Conservation (phyloP, 352 stramenopile species). For the Phytophthora sp. region DNA sequence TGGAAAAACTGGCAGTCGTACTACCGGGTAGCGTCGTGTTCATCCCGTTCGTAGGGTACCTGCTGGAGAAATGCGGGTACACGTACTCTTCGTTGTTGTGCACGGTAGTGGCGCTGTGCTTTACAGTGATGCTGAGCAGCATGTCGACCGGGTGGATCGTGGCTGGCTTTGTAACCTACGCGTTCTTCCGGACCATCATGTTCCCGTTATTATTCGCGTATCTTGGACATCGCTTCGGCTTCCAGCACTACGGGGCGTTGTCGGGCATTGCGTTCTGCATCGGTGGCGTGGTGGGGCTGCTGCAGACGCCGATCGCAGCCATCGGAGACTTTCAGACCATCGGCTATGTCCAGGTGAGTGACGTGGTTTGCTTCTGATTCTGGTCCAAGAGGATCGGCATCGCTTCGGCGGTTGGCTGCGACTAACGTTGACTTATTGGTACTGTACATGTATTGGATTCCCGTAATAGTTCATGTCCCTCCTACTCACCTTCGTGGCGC, state of each 20-base stretch:
- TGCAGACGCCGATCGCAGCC: constrained; percentile 68
- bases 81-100: constrained; percentile 55
- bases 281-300: constrained; percentile 61
- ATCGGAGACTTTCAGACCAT: constrained; percentile 56
- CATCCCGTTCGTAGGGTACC: constrained; percentile 72
- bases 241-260: constrained; percentile 86
- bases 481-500: constrained; percentile 52
- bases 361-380: constrained; percentile 27
- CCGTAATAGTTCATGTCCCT: constrained; percentile 52
- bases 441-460: too few relatives aligned
- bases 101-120: constrained; percentile 50
- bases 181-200: constrained; percentile 84
- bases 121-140: constrained; percentile 47
- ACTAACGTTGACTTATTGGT: constrained; percentile 10
- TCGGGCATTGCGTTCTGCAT: constrained; percentile 80
- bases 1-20: constrained; percentile 63
- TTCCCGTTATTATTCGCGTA: constrained; percentile 87
- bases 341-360: constrained; percentile 54
- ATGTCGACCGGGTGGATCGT: constrained; percentile 54
- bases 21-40: constrained; percentile 74
- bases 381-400: constrained; percentile 24
- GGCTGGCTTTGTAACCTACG: constrained; percentile 71
- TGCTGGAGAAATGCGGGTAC: constrained; percentile 80
- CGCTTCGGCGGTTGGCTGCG: constrained; percentile 1
- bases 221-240: constrained; percentile 79